A percentile compares a stretch with the other conserved stretches of the same genome.
Evolutionary conservation across 768 basidiomycete genomes (phyloP).

Genomic region (Leccinellum luteum): DNA sequence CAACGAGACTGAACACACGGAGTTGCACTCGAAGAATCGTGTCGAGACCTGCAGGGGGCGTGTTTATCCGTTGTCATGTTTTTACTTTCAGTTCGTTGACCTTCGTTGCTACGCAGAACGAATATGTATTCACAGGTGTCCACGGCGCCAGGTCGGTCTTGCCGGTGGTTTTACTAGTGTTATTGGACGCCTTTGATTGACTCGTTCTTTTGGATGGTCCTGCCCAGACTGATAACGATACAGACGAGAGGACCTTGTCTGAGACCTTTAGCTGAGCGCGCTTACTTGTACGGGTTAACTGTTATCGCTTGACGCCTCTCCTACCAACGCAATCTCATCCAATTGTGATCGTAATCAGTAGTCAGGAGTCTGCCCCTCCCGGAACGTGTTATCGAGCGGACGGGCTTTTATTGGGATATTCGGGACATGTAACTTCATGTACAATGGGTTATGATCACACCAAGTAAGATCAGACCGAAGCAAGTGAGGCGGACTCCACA

Average conservation of each 20-base stretch:
- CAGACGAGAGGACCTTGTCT: constrained; percentile 5
- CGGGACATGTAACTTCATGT: neutral
- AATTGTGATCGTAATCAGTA: neutral
- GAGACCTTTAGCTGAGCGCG: neutral
- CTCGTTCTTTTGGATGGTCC: neutral
- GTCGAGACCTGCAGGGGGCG: constrained; percentile 13
- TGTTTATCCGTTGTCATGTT: neutral
- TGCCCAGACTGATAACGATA: neutral
- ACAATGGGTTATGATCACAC: neutral
- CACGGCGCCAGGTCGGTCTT: constrained; percentile 13
- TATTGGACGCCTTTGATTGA: neutral
- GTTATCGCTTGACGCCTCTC: neutral
- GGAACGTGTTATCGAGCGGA: neutral
- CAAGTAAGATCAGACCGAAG: neutral
- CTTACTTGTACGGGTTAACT: too few relatives aligned
- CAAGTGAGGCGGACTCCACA: neutral
- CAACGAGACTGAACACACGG: constrained; percentile 3
- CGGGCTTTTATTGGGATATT: neutral
- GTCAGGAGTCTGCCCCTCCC: neutral
- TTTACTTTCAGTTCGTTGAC: neutral
- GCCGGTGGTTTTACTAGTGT: neutral
- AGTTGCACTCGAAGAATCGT: constrained; percentile 17
- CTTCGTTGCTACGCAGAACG: constrained; percentile 4
- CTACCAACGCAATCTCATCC: neutral
- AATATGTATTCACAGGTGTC: constrained; percentile 19